Evolutionary conservation across 116 monocot genomes (phyloP).

Genomic region (Thalassia testudinum): DNA sequence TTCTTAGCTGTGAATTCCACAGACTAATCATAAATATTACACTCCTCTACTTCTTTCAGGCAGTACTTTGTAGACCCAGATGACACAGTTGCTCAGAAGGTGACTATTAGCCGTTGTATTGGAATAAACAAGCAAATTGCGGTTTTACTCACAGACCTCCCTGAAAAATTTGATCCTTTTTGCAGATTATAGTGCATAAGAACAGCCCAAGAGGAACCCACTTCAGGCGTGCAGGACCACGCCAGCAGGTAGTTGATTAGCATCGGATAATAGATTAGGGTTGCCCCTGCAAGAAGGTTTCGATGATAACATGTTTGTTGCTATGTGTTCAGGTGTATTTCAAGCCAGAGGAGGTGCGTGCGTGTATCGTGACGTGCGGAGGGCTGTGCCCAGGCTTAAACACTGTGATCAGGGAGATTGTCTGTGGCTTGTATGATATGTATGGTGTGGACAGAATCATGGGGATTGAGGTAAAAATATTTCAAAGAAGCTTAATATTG

Average conservation of each 20-base stretch:
- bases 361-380: constrained; percentile 68
- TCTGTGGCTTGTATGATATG: constrained; percentile 53
- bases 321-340: constrained; percentile 44
- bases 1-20: background rate
- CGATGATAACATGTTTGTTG: background rate
- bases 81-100: constrained; percentile 14
- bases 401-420: constrained; percentile 57
- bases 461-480: constrained; percentile 41
- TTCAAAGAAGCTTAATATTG: too few species aligned
- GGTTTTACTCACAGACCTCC: too few species aligned
- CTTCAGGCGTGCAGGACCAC: constrained; percentile 62
- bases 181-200: constrained; percentile 65
- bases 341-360: constrained; percentile 50
- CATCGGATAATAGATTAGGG: too few species aligned
- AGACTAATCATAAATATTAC: too few species aligned
- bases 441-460: constrained; percentile 43
- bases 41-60: background rate
- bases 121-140: too few species aligned
- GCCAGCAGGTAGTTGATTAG: constrained; percentile 34
- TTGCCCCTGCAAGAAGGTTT: too few species aligned
- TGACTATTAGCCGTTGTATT: too few species aligned
- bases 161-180: too few species aligned
- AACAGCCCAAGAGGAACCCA: constrained; percentile 41
- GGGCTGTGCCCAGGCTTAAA: constrained; percentile 73
- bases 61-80: constrained; percentile 16